Evolutionary conservation across 1,139 yeast genomes (phyloP).

Genomic region (Hansenula anomala): DNA sequence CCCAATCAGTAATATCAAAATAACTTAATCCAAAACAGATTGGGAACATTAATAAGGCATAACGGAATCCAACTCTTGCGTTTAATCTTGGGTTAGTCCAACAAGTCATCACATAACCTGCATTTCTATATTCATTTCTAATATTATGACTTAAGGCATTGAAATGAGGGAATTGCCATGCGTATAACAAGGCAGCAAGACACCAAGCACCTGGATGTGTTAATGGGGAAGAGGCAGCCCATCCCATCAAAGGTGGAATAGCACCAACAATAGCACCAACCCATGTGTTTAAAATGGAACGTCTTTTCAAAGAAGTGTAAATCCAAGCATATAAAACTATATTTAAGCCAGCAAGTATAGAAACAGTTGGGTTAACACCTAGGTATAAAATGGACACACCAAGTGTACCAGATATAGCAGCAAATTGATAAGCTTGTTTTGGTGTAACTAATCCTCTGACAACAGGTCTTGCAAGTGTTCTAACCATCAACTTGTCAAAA

Average conservation of each 20-base stretch:
- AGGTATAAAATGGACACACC: conserved; percentile 67
- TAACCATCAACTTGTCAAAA: conserved; percentile 80
- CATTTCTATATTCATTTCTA: conserved; percentile 80
- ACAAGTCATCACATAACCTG: conserved; percentile 96
- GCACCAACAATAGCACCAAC: conserved; percentile 98
- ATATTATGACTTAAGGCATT: conserved; percentile 87
- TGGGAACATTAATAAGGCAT: conserved; percentile 88
- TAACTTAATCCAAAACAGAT: conserved; percentile 80
- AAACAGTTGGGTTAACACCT: conserved; percentile 87
- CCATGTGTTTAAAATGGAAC: conserved; percentile 89
- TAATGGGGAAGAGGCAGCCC: conserved; percentile 91
- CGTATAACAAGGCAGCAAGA: conserved; percentile 80
- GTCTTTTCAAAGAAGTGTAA: conserved; percentile 86
- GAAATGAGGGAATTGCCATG: conserved; percentile 99
- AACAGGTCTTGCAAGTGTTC: conserved; percentile 89
- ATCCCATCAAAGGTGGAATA: conserved; percentile 98
- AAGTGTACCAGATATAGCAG: conserved; percentile 61
- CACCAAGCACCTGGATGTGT: conserved; percentile 94
- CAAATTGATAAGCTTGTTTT: conserved; percentile 73
- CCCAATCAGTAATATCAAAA: conserved; percentile 78
- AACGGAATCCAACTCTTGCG: conserved; percentile 89
- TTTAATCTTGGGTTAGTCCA: conserved; percentile 88
- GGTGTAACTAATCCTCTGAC: conserved; percentile 80
- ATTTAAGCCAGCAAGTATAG: conserved; percentile 70
- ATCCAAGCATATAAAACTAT: conserved; percentile 83